phyloP scores from a whole-genome alignment of 192 early-diverging fungal species.

The Neocallimastix lanati region DNA sequence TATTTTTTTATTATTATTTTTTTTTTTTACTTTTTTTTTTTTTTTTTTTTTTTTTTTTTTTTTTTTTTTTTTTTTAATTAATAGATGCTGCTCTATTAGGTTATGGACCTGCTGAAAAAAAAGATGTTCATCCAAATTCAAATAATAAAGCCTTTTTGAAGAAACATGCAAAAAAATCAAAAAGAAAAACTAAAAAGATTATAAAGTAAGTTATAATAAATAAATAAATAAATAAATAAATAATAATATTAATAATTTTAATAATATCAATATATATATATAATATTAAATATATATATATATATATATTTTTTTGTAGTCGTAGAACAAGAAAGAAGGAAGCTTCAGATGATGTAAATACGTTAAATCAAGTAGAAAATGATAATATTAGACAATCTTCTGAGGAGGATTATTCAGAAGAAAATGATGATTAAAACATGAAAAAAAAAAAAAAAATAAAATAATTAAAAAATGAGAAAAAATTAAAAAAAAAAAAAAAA shows the following conservation, averaged over 20 bases:
- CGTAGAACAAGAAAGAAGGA: background rate
- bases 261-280: too few relatives aligned
- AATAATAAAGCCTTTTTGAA: background rate
- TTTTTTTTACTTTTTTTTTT: too few relatives aligned
- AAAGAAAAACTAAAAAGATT: background rate
- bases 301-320: too few relatives aligned
- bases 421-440: background rate
- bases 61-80: too few relatives aligned
- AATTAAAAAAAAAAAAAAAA: too few relatives aligned
- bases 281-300: too few relatives aligned
- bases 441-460: too few relatives aligned
- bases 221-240: too few relatives aligned
- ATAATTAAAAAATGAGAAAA: too few relatives aligned
- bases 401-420: background rate
- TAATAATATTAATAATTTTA: too few relatives aligned
- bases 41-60: too few relatives aligned
- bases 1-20: too few relatives aligned
- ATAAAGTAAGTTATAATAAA: background rate
- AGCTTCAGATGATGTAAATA: background rate
- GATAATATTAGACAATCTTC: background rate
- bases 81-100: background rate
- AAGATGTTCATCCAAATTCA: background rate
- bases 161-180: background rate
- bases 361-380: background rate
- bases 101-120: background rate